Conservation (phyloP, 805 yeast species). For the Zygosaccharomyces lentus region DNA sequence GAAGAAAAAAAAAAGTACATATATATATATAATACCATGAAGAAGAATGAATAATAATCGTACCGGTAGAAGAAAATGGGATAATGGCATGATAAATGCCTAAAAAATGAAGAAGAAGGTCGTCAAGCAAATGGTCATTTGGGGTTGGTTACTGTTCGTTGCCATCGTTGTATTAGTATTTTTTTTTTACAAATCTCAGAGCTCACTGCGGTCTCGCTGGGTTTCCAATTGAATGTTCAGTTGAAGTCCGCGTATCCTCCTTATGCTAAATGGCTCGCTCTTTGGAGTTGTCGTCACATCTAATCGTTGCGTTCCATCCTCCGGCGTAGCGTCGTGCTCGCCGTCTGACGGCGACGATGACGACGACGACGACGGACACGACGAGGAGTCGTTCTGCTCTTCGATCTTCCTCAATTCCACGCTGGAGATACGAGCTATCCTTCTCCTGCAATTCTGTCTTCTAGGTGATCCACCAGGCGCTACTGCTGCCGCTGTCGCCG, state of each 20-base stretch:
- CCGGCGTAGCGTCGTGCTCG: constrained; percentile 15
- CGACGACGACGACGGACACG: constrained; percentile 19
- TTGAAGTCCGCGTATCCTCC: constrained; percentile 22
- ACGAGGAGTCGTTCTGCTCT: constrained; percentile 23
- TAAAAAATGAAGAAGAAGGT: neutral
- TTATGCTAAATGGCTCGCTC: constrained; percentile 6
- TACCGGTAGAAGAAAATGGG: neutral
- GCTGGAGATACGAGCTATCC: constrained; percentile 28
- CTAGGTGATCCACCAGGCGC: constrained; percentile 1
- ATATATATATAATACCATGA: neutral
- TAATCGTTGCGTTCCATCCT: constrained; percentile 7
- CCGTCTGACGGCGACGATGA: constrained; percentile 22
- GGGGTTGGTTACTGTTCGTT: neutral
- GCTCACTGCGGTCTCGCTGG: constrained; percentile 1
- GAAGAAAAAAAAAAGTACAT: neutral
- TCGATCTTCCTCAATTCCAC: constrained; percentile 25
- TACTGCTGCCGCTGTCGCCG: too few species aligned
- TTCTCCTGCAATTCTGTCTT: constrained; percentile 9
- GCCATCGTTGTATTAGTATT: neutral
- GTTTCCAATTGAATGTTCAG: constrained; percentile 22
- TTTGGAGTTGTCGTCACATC: neutral
- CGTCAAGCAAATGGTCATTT: neutral
- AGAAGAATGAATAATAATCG: neutral
- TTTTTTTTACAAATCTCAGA: constrained; percentile 4
- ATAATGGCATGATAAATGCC: neutral